phyloP scores from a whole-genome alignment of 441 rosid genomes.

The Sinapis alba region DNA sequence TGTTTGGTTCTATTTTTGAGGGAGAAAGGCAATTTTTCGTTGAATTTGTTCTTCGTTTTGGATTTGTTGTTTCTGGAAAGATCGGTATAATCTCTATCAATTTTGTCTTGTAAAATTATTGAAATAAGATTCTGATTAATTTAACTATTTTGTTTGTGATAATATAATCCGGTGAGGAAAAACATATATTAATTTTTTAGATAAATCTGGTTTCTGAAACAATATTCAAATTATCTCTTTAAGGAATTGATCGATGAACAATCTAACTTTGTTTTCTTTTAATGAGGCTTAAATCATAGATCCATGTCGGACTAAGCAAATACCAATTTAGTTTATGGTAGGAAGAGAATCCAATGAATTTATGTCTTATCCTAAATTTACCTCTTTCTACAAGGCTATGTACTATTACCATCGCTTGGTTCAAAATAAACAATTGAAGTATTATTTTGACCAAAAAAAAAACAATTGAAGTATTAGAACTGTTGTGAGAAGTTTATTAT shows the following conservation, averaged over 20 bases:
- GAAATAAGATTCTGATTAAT: neutral
- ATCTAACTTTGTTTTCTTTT: too few species aligned
- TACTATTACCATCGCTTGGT: neutral
- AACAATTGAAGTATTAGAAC: neutral
- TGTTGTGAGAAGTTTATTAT: neutral
- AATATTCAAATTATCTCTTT: too few species aligned
- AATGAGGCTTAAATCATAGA: too few species aligned
- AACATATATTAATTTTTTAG: too few species aligned
- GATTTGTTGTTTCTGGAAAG: neutral
- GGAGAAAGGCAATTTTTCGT: neutral
- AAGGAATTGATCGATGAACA: too few species aligned
- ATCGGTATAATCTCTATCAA: neutral
- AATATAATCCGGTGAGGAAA: too few species aligned
- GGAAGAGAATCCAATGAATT: neutral
- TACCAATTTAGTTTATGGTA: neutral
- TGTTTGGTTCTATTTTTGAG: too few species aligned
- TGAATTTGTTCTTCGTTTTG: neutral
- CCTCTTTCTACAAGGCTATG: too few species aligned
- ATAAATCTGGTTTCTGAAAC: too few species aligned
- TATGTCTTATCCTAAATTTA: neutral
- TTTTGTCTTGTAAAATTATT: neutral
- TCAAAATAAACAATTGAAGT: neutral
- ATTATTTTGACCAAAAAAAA: too few species aligned
- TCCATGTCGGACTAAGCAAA: neutral
- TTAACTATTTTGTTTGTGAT: neutral